phyloP scores from a whole-genome alignment of 768 basidiomycete species.

The Agaricus bisporus region DNA sequence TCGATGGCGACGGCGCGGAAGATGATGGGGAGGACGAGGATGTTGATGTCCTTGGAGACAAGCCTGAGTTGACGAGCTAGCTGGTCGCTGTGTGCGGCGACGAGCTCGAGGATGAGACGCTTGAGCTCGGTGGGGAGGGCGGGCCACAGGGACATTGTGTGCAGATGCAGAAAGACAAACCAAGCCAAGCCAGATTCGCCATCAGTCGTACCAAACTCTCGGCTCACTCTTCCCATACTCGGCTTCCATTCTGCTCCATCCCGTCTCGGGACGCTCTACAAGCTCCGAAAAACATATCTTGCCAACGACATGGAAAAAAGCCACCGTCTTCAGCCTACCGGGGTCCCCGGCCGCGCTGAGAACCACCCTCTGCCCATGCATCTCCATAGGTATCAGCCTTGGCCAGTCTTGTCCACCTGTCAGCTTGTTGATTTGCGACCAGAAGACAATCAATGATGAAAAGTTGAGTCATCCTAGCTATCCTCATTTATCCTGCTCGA shows the following conservation, averaged over 20 bases:
- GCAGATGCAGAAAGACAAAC: slow-evolving; percentile 2
- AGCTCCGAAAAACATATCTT: too few species aligned
- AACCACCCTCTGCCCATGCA: too few species aligned
- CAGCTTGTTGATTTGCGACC: too few species aligned
- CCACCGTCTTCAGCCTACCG: too few species aligned
- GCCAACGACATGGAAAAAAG: too few species aligned
- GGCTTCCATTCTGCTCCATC: neutral
- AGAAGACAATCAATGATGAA: too few species aligned
- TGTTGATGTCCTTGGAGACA: slow-evolving; percentile 26
- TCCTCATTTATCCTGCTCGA: too few species aligned
- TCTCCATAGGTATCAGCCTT: too few species aligned
- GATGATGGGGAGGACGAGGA: slow-evolving; percentile 28
- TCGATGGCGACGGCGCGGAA: slow-evolving; percentile 24
- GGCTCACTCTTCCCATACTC: neutral
- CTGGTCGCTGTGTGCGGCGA: slow-evolving; percentile 18
- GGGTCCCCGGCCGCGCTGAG: too few species aligned
- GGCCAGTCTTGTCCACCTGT: too few species aligned
- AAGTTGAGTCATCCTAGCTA: too few species aligned
- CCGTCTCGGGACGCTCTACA: too few species aligned
- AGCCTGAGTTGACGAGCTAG: slow-evolving; percentile 25
- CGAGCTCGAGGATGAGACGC: slow-evolving; percentile 24
- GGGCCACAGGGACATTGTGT: slow-evolving; percentile 20
- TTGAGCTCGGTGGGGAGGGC: slow-evolving; percentile 27
- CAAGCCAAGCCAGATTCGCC: slow-evolving; percentile 2
- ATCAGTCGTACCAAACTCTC: neutral